Conservation (phyloP, 2,329 filamentous ascomycete genomes). For the Myrmaecium sp. region DNA sequence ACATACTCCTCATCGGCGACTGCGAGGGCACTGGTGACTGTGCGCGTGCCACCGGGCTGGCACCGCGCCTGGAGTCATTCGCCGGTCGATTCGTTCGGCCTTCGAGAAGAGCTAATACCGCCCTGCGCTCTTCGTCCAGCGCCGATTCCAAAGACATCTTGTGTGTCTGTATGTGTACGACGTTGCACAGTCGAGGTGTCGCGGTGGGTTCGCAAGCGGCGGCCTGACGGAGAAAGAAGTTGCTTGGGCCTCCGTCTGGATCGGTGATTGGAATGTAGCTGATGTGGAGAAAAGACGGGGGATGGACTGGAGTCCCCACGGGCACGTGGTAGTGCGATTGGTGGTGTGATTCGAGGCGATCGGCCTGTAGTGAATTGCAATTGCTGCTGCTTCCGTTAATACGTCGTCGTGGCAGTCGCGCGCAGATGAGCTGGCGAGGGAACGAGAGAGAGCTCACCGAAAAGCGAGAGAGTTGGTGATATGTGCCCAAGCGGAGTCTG, state of each 20-base stretch:
- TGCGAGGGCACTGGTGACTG: conserved; percentile 31
- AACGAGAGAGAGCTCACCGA: conserved; percentile 1
- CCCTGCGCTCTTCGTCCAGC: conserved; percentile 59
- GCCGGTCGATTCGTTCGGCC: conserved; percentile 18
- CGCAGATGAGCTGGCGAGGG: background rate
- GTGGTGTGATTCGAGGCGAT: background rate
- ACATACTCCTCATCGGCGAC: conserved; percentile 53
- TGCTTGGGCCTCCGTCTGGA: conserved; percentile 3
- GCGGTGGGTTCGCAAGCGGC: background rate
- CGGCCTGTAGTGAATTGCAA: too few relatives aligned
- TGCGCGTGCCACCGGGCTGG: conserved; percentile 28
- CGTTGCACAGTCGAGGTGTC: background rate
- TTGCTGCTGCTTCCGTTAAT: too few relatives aligned
- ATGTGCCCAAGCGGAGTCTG: background rate
- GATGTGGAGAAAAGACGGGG: conserved; percentile 4
- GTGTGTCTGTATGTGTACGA: conserved; percentile 1
- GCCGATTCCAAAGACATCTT: conserved; percentile 60
- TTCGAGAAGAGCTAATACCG: conserved; percentile 54
- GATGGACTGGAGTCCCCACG: background rate
- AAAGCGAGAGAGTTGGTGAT: background rate
- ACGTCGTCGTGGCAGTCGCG: background rate
- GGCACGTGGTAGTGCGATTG: background rate
- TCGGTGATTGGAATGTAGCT: conserved; percentile 4
- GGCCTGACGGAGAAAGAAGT: conserved; percentile 2
- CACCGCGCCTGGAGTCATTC: conserved; percentile 10